Base-by-base conservation (phyloP, 2,329 filamentous ascomycete species). In the Colletotrichum sp. region DNA sequence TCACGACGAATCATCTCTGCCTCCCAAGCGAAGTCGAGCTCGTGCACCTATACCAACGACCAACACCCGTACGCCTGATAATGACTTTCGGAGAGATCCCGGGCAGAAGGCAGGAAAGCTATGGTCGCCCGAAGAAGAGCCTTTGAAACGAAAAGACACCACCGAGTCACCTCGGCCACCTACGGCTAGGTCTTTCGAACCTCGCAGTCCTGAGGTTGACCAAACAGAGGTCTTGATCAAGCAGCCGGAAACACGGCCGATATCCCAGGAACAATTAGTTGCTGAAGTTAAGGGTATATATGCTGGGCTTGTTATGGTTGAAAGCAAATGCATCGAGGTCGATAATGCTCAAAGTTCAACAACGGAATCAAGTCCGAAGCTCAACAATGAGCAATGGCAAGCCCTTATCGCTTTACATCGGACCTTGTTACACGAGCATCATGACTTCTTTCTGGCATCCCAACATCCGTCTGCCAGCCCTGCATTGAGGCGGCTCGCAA, bases 211-310 rank as follows among this genome's bases (percentile, higher is more conserved):
- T 0, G 18, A 61, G 3, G 9, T 22, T 10, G 70, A 73, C 1
- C 56, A 64, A 1, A 27, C 30, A 0, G 64, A 73, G 3, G 27
- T 58, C 0, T n/a, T 79, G 8, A 77, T 77, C 12, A 80, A 81
- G 15, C 90, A 95, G 78, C 92, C 90, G 0, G 89, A 93, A 66
- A 94, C 92, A 0, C 85, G 92, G 0, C 90, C 92, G 0, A 96
- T 97, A 9, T 93, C 93, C 0, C 93, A 95, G 76, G 93, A 96
- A 1, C 94, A 98, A 78, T 88, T 98, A 0, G 91, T 95, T 0
- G 92, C 92, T 1, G 95, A 98, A 79, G 94, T 97, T 0, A 95
- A 95, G 74, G 93, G 93, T 0, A 97, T 97, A 5, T 98, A 98
- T 79, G 92, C 93, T 0, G 95, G 94, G 0, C 85, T 98, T 0